Conservation (phyloP, 306 rosid species). For the Casuarina cunninghamiana region DNA sequence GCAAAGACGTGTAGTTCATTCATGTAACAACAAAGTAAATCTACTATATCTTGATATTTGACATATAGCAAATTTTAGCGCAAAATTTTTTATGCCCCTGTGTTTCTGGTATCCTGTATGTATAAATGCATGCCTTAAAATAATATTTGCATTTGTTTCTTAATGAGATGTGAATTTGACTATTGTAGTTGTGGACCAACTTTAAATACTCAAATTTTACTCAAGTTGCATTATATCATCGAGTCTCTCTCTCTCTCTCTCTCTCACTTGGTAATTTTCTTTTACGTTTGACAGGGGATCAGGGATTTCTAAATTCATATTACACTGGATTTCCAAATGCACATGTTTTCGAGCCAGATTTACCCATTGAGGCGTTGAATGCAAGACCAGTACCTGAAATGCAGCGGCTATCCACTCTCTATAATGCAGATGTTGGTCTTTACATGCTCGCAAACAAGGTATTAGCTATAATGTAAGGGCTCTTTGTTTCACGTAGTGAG, state of each 20-base stretch:
- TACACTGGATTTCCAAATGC: slow-evolving; percentile 88
- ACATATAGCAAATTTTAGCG: not conserved
- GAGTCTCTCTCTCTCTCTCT: slow-evolving; percentile 6
- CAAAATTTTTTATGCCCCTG: not conserved
- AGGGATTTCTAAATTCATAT: slow-evolving; percentile 96
- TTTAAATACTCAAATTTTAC: not conserved
- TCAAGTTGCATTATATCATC: not conserved
- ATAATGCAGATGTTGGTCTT: slow-evolving; percentile 99
- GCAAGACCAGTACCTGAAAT: slow-evolving; percentile 76
- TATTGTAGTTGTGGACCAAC: not conserved
- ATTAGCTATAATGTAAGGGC: slow-evolving; percentile 11
- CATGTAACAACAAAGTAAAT: not conserved
- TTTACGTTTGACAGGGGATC: slow-evolving; percentile 70
- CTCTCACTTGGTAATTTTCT: not conserved
- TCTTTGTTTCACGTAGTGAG: not conserved
- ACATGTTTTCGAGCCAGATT: slow-evolving; percentile 82
- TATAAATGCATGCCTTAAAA: too few species aligned
- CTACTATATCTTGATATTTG: not conserved
- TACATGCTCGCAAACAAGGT: slow-evolving; percentile 99
- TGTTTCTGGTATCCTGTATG: not conserved
- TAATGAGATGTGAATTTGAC: not conserved
- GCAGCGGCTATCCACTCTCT: slow-evolving; percentile 96
- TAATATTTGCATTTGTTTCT: not conserved
- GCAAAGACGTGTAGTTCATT: not conserved
- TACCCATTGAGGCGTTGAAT: slow-evolving; percentile 46